Base-by-base conservation (phyloP, 2,329 filamentous ascomycete species). In the Davidsoniella eucalypti region DNA sequence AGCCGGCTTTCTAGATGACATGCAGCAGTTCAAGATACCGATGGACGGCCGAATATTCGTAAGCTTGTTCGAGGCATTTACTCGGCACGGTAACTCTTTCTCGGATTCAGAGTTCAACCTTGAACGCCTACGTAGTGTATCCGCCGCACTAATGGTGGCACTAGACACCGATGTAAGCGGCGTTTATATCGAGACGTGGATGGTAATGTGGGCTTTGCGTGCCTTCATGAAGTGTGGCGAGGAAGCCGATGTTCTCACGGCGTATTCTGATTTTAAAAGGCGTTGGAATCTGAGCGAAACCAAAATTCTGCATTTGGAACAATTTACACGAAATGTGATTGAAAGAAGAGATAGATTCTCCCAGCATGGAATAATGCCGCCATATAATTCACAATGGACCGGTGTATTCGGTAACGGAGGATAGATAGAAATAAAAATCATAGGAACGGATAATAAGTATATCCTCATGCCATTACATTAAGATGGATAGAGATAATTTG, bases 11-110 rank as follows among this genome's bases (percentile, higher is more conserved):
- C 67, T 98, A 18, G 74, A 78, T 44, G 90, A 96, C 61, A 94
- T 95, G 87, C 76, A 75, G 51, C 65, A 68, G 37, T 79, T 80
- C 56, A 66, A 72, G 2, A 69, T 94, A 3, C 75, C 78, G 0
- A 67, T 90, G 14, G 78, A 90, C 54, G 83, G 82, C 5, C 75
- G 82, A 52, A 75, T 94, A 21, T 95, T 90, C 59, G 69, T 92
- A 37, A 73, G 82, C 6, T 69, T 96, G 3, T 84, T 96, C 65
- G 82, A 86, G 58, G 87, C 84, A 0, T 98, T 96, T 60, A 71
- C 73, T 29, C 63, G 68, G 2, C 81, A 94, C 59, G 64, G 79
- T 55, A 43, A 38, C 5, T 23, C 21, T 5, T 41, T 17, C 16
- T 23, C 44, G 1, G 44, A 38, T 10, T 79, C 80, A 0, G 71